These are phyloP conservation scores for Gentiana macrophylla DNA, from an alignment of 257 asterid species.

Conservation along the genomic window DNA sequence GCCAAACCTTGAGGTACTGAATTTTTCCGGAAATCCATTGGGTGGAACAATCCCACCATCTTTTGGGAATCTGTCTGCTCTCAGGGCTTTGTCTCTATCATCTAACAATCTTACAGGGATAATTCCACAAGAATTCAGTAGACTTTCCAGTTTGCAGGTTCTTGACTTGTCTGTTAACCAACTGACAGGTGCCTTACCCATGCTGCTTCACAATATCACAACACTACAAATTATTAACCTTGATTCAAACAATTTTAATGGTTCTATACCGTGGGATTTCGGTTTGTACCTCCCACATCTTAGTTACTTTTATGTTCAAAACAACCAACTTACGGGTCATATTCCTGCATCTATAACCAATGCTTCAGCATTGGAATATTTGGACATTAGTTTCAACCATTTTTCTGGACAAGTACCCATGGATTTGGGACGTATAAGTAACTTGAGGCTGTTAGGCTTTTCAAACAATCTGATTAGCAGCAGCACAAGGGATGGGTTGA, in stretches of 20 bases:
- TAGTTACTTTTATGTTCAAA: too few relatives aligned
- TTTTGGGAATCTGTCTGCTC: constrained; percentile 37
- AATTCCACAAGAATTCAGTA: constrained; percentile 29
- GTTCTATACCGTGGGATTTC: constrained; percentile 23
- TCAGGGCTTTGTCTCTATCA: constrained; percentile 29
- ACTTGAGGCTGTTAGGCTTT: not conserved
- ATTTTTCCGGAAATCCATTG: constrained; percentile 35
- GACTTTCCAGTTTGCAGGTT: constrained; percentile 22
- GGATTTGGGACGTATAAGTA: constrained; percentile 2
- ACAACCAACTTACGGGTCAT: too few relatives aligned
- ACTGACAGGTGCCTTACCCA: constrained; percentile 32
- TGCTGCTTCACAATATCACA: constrained; percentile 30
- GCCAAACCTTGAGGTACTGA: constrained; percentile 16
- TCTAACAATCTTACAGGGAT: constrained; percentile 29
- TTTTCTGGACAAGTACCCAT: constrained; percentile 1
- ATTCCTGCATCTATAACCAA: too few relatives aligned
- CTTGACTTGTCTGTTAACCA: constrained; percentile 27
- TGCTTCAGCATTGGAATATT: too few relatives aligned
- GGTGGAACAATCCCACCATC: constrained; percentile 37
- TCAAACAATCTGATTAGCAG: not conserved
- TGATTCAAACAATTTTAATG: constrained; percentile 27
- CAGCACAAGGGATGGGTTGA: not conserved
- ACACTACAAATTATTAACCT: constrained; percentile 27
- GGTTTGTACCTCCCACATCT: constrained; percentile 4
- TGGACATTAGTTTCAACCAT: too few relatives aligned